Evolutionary conservation across 2,329 filamentous ascomycete species (phyloP), one percentile per base, ranked within the genome.

Genomic region (Trichophyton verrucosum): DNA sequence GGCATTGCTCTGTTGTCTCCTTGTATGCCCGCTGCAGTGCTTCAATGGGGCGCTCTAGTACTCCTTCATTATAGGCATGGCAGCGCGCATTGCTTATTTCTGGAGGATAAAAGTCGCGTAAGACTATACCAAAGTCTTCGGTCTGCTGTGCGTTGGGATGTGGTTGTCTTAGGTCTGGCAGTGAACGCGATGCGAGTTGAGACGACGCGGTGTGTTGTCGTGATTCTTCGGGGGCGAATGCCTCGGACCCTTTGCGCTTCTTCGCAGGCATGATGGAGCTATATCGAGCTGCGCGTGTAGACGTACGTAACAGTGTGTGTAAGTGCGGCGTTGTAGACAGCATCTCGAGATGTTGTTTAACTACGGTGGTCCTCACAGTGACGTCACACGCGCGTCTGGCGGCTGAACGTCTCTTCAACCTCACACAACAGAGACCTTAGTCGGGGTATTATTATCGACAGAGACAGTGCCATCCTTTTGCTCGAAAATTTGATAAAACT

Each of bases 11-110:
- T 1, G 78, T 73, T 0, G 89, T 94, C 1, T 85, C 81, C 24
- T 78, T 70, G 3, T 91, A 77, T 0, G 85, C 84, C 0, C 76
- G 71, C 4, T 83, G 71, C 1, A 96, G 78, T 0, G 81, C 72
- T 66, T 91, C 84, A 20, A 95, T 87, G 0, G 91, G 91, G 0
- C 87, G 83, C 3, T 85, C 81, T 3, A 95, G 76, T 56, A 82
- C 79, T 59, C 86, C 80, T n/a, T 80, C 74, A 60, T 82, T 87
- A 74, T 96, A 96, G 58, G 86, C 85, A 3, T 79, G 77, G 59
- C 88, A 91, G 44, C 91, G 85, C 57, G 81, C 82, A 67, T 90
- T 94, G 75, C 81, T 88, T 86, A 96, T 95, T 70, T 95, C 90
- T 0, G 83, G 82, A 0, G 90, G 90, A 67, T 96, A 96, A 75